Evolutionary conservation across 179 eudicot genomes (phyloP), one percentile per base, ranked within the genome.

Genomic region (Silene noctiflora): DNA sequence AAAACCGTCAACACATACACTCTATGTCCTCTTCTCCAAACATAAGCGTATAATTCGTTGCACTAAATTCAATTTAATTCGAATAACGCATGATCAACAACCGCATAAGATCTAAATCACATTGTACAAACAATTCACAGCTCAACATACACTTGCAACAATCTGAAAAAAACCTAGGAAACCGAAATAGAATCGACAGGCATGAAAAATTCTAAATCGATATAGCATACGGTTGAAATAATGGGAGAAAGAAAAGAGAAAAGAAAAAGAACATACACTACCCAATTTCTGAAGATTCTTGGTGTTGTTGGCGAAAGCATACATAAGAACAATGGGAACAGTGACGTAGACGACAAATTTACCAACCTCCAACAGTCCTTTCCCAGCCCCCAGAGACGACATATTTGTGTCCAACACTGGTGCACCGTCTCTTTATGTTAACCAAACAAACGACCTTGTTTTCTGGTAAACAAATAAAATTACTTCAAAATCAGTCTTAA

Each of bases 381-480:
- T 94, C 1, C 91, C 89, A 24, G 91, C 86, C 25, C 96, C 96
- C 3, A 94, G 33, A 68, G 92, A 85, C n/a, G 98, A 90, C 98
- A 94, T 91, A 29, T 72, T 82, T 46, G 2, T n/a, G 11, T 51
- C 58, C 58, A 51, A 51, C 58, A 39, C 46, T 39, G 46, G 11
- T 39, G 10, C 11, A 8, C 11, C 11, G 46, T 39, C 46, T 39
- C 42, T 35, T 35, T 5, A 0, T 39, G 46, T 39, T 39, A 39
- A 39, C 11, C 11, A 8, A 39, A 39, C 46, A 39, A 39, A 39
- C 46, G 46, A 39, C 46, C 46, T 39, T 7, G 46, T 39, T 39
- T 39, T 39, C 46, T 7, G 46, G 46, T 39, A 39, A 39, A 39
- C 46, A 39, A 8, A 39, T 39, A 39, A 39, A 39, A 39, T 39